Base-by-base conservation (phyloP, 2,329 filamentous ascomycete species). In the Ascochyta clinopodiicola region DNA sequence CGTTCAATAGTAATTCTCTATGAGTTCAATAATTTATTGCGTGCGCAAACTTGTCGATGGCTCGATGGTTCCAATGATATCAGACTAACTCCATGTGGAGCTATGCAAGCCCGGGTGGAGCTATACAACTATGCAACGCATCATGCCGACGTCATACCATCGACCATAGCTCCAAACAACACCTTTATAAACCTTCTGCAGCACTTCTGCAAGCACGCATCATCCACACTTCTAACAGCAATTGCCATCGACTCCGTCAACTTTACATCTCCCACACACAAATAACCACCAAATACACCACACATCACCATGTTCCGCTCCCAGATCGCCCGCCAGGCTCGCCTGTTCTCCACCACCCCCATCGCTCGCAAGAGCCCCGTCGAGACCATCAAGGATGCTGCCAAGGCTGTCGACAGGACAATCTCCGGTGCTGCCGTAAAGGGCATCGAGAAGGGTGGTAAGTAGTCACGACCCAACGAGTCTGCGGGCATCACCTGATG, bases 371-470 rank as follows among this genome's bases (percentile, higher is more conserved):
- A 83, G 75, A 77, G 80, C 36, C 79, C 82, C 32, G 73, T 83
- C 43, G 83, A 87, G 39, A 69, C 77, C 6, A 81, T 81, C 62
- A 87, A 86, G 73, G 83, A 87, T 37, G 80, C 83, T 0, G 71
- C 84, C 42, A 85, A 87, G 76, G 79, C 77, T 50, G 83, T 83
- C 19, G 84, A 88, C 71, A 77, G 81, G 57, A 78, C 78, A 21
- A 79, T 86, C 32, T 81, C 83, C 0, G 78, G 84, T 69, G 81
- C 75, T 24, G 81, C 82, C 10, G 82, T 88, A 21, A 84, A 84
- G 75, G 86, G 85, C 40, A 86, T 88, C 58, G 82, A 88, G 75
- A 85, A 80, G 64, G 83, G 84, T 56, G 80, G 85, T 87, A 82
- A 56, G 85, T 80, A 60, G 49, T 32, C 31, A 2, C 13, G 17